Evolutionary conservation across 306 rosid species (phyloP).

Genomic region (Lagenaria siceraria): DNA sequence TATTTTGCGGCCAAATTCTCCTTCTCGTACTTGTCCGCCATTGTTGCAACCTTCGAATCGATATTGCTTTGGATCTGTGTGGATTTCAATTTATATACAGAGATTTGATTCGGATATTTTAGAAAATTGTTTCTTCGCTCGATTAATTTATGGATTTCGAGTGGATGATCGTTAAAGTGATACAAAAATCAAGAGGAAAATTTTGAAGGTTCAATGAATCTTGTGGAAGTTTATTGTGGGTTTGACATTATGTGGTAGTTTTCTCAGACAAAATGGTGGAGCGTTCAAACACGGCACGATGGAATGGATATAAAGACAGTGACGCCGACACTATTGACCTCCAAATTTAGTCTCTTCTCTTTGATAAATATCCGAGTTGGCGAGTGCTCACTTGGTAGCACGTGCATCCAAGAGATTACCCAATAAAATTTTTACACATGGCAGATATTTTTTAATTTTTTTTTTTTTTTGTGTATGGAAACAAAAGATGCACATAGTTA

Average conservation of each 20-base stretch:
- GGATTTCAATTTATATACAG: not conserved
- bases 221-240: not conserved
- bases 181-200: not conserved
- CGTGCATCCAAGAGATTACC: too few relatives aligned
- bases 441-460: too few relatives aligned
- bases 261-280: not conserved
- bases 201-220: not conserved
- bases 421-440: too few relatives aligned
- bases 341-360: not conserved
- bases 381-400: too few relatives aligned
- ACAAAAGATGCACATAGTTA: too few relatives aligned
- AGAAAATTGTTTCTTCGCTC: not conserved
- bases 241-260: not conserved
- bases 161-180: not conserved
- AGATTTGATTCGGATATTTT: not conserved
- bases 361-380: too few relatives aligned
- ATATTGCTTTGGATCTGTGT: not conserved
- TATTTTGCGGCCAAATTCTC: conserved; percentile 22
- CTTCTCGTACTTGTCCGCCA: conserved; percentile 23
- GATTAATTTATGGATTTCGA: not conserved
- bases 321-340: not conserved
- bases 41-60: not conserved
- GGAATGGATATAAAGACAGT: not conserved
- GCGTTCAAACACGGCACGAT: not conserved
- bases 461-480: too few relatives aligned